phyloP scores from a whole-genome alignment of 768 basidiomycete genomes.

The Pisolithus albus region DNA sequence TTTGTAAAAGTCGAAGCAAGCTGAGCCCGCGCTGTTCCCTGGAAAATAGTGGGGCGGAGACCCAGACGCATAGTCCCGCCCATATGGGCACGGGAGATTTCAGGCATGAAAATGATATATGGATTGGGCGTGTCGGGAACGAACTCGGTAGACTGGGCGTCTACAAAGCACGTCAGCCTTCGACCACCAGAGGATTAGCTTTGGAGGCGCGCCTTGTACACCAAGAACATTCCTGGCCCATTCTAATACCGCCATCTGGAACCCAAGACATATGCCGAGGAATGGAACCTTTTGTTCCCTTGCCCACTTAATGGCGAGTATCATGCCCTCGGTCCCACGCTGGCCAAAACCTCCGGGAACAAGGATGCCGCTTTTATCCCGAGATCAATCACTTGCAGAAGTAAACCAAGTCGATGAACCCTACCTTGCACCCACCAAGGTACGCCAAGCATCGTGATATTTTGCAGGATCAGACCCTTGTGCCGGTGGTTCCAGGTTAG shows the following conservation, averaged over 20 bases:
- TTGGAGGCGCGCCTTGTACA: constrained; percentile 45
- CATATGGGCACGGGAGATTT: constrained; percentile 96
- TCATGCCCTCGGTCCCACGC: constrained; percentile 96
- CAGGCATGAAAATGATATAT: constrained; percentile 96
- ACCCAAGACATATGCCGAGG: constrained; percentile 94
- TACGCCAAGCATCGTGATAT: constrained; percentile 95
- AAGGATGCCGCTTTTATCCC: constrained; percentile 70
- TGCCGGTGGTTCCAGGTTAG: constrained; percentile 76
- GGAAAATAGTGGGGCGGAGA: constrained; percentile 91
- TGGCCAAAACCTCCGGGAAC: constrained; percentile 95
- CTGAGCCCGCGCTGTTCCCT: constrained; percentile 27
- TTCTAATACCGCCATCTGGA: constrained; percentile 94
- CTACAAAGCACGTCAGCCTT: constrained; percentile 29
- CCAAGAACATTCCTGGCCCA: constrained; percentile 84
- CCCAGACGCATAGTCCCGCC: constrained; percentile 99
- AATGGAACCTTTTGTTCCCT: constrained; percentile 93
- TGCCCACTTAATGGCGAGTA: constrained; percentile 95
- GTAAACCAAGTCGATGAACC: constrained; percentile 13
- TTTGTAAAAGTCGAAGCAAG: constrained; percentile 9
- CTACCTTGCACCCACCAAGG: constrained; percentile 83
- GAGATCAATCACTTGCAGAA: background rate
- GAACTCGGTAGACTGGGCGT: constrained; percentile 85
- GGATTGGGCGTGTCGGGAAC: constrained; percentile 53
- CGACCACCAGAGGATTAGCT: background rate
- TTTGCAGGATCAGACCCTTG: constrained; percentile 75